A percentile compares a stretch with the other conserved stretches of the same genome.
Evolutionary conservation across 140 eudicot species (phyloP).

Genomic region (Bidens hawaiensis): DNA sequence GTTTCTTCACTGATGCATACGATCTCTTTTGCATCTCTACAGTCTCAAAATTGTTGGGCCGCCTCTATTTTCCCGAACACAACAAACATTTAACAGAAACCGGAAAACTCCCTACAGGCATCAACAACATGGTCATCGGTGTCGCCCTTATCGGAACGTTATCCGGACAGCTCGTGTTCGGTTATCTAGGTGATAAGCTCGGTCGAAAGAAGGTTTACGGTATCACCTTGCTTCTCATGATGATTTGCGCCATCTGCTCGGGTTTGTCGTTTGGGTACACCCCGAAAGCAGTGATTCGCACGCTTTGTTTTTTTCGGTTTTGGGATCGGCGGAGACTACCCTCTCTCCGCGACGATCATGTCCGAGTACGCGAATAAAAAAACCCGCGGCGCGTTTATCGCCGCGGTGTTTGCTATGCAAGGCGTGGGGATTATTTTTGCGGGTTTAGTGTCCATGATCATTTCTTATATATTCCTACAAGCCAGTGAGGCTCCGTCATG

Average conservation of each 20-base stretch:
- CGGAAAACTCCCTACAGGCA: slow-evolving; percentile 40
- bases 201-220: slow-evolving; percentile 64
- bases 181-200: slow-evolving; percentile 58
- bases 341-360: slow-evolving; percentile 70
- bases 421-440: slow-evolving; percentile 65
- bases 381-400: slow-evolving; percentile 63
- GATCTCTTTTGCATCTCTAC: slow-evolving; percentile 62
- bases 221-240: slow-evolving; percentile 49
- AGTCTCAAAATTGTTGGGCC: slow-evolving; percentile 56
- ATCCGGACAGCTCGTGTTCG: slow-evolving; percentile 52
- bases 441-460: slow-evolving; percentile 48
- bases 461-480: slow-evolving; percentile 29
- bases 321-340: slow-evolving; percentile 72
- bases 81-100: slow-evolving; percentile 7
- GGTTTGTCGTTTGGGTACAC: slow-evolving; percentile 50
- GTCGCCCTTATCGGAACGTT: slow-evolving; percentile 55
- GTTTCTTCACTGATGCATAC: slow-evolving; percentile 68
- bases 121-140: slow-evolving; percentile 41
- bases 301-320: slow-evolving; percentile 62
- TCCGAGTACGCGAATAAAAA: slow-evolving; percentile 61
- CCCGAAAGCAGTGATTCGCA: slow-evolving; percentile 36
- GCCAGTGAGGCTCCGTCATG: background rate
- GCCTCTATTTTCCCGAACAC: slow-evolving; percentile 44
- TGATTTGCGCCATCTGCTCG: slow-evolving; percentile 45
- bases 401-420: slow-evolving; percentile 68